Base-by-base conservation (phyloP, 352 stramenopile genomes). In the Phytophthora pisi region DNA sequence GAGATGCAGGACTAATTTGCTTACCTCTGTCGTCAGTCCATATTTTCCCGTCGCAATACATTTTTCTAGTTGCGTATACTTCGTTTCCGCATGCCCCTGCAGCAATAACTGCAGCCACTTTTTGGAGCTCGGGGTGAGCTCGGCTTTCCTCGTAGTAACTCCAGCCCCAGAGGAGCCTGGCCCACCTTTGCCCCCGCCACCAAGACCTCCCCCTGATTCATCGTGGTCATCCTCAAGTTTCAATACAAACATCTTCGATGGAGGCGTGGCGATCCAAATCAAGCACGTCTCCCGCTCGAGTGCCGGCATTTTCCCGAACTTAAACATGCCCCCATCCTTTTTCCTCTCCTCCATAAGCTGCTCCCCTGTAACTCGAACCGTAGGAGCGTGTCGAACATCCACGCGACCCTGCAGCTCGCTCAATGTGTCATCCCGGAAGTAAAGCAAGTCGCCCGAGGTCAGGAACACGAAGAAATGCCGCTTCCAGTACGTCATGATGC, bases 401-500 rank as follows among this genome's bases (percentile, higher is more conserved):
- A 94, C 86, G 15, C 84, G 84, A 0, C 86, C 86, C 52, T 94
- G 84, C 1, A 91, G 68, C 54, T 91, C 85, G 20, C 74, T 80
- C 30, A 93, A 64, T 4, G 79, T 86, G 45, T 92, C 86, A 52
- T 94, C 86, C 30, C 80, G 81, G 28, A 94, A 94, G 57, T 94
- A 94, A 1, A 94, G 64, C 40, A 94, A 66, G 49, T 94, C 86
- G 0, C 86, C 86, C 0, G 82, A 88, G 40, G 78, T 84, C 16
- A 94, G 52, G 36, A 89, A 94, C 30, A 92, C 76, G 52, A 94
- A 93, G 52, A 82, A 94, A 57, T 92, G 86, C 7, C 84, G 79
- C 61, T 94, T 94, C 86, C 86, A 94, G 67, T 90, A 92, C 51
- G 86, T 90, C 61, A 94, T 94, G 51, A 94, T 92, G 36, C 81